Conservation (phyloP, 306 rosid species). For the Quercus rubra region DNA sequence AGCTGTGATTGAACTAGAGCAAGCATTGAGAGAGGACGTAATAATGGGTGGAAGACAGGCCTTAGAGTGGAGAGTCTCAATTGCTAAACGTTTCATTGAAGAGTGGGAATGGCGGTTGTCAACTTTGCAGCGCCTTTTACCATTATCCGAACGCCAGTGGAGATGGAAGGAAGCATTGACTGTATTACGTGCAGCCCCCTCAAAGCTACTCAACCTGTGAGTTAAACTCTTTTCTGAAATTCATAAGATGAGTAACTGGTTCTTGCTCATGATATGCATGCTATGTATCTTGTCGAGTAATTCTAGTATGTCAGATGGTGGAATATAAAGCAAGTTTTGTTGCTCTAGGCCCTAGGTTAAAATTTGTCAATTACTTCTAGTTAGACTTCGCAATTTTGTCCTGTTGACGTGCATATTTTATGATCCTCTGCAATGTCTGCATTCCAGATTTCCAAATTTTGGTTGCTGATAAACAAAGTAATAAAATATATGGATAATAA, state of each 20-base stretch:
- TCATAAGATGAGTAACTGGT: background rate
- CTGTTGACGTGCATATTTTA: background rate
- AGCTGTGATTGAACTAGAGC: slow-evolving; percentile 54
- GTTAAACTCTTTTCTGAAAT: slow-evolving; percentile 21
- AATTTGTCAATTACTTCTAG: background rate
- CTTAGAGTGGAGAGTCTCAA: slow-evolving; percentile 84
- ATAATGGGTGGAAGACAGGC: slow-evolving; percentile 71
- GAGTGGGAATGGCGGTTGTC: slow-evolving; percentile 99
- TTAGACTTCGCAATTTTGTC: background rate
- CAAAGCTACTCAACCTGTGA: slow-evolving; percentile 96
- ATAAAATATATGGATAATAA: background rate
- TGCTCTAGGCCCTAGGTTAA: background rate
- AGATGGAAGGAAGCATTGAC: slow-evolving; percentile 96
- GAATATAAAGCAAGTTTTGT: background rate
- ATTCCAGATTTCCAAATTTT: background rate
- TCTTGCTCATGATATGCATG: background rate
- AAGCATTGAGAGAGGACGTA: slow-evolving; percentile 42
- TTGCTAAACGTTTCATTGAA: slow-evolving; percentile 75
- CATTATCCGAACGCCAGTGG: slow-evolving; percentile 93
- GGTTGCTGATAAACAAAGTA: background rate
- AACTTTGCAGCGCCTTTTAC: slow-evolving; percentile 90
- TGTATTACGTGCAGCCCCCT: slow-evolving; percentile 93
- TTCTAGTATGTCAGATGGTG: background rate
- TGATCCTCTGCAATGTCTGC: background rate
- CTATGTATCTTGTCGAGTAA: background rate